These are phyloP conservation scores for Suhomyces wounanorum DNA, from an alignment of 1,139 yeast genomes.

Conservation along the genomic window DNA sequence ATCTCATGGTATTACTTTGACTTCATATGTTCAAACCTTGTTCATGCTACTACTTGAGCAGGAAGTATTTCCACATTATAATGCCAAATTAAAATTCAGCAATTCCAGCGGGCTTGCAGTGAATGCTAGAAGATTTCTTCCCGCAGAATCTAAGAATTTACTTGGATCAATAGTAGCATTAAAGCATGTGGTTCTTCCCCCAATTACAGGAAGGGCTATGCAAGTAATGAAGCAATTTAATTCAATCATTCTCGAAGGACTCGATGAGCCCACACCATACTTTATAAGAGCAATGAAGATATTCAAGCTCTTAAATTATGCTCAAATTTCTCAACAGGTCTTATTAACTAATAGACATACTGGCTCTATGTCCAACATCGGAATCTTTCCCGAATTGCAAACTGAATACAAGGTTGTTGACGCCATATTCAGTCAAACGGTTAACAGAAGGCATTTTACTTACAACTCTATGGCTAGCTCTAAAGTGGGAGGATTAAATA, in stretches of 20 bases:
- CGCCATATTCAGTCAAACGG: not conserved
- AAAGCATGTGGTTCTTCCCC: slow-evolving; percentile 17
- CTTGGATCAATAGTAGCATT: slow-evolving; percentile 15
- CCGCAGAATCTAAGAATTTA: not conserved
- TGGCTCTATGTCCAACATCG: slow-evolving; percentile 25
- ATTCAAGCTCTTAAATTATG: not conserved
- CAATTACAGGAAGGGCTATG: slow-evolving; percentile 13
- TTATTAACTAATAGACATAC: slow-evolving; percentile 17
- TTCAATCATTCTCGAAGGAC: not conserved
- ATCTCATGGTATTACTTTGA: slow-evolving; percentile 10
- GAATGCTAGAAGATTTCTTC: slow-evolving; percentile 1
- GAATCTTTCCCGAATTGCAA: slow-evolving; percentile 12
- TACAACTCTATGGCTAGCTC: slow-evolving; percentile 1
- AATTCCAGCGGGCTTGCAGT: not conserved
- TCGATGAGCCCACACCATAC: not conserved
- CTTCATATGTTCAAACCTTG: slow-evolving; percentile 13
- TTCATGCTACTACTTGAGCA: slow-evolving; percentile 13
- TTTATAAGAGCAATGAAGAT: not conserved
- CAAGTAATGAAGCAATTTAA: not conserved
- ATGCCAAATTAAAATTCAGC: slow-evolving; percentile 7
- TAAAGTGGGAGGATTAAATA: slow-evolving; percentile 5
- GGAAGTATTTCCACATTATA: not conserved
- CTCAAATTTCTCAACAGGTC: not conserved
- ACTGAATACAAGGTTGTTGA: slow-evolving; percentile 1
- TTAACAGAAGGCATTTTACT: not conserved